These are phyloP conservation scores for Taphrina pruni DNA, from an alignment of 1,139 yeast species.

Conservation along the genomic window DNA sequence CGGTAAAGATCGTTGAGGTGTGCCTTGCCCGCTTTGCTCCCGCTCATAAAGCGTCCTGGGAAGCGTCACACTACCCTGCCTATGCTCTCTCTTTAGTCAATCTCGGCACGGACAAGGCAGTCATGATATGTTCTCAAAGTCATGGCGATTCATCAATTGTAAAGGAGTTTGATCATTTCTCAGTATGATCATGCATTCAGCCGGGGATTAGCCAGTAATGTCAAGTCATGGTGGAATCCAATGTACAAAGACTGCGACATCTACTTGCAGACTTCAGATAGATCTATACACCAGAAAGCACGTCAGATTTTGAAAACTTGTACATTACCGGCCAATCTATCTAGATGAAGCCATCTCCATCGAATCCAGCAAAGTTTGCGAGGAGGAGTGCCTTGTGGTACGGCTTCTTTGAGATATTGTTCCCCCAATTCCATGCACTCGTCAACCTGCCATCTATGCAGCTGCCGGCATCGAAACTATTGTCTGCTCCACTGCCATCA, in stretches of 20 bases:
- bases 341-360: slow-evolving; percentile 54
- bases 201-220: neutral
- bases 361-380: slow-evolving; percentile 77
- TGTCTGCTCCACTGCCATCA: slow-evolving; percentile 75
- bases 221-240: neutral
- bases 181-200: neutral
- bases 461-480: slow-evolving; percentile 77
- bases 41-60: slow-evolving; percentile 11
- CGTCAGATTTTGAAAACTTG: too few species aligned
- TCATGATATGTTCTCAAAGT: too few species aligned
- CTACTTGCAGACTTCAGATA: neutral
- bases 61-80: too few species aligned
- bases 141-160: neutral
- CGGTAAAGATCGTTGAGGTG: slow-evolving; percentile 48
- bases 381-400: slow-evolving; percentile 66
- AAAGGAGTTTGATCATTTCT: neutral
- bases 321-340: too few species aligned
- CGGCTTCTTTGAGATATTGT: slow-evolving; percentile 65
- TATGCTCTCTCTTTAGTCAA: too few species aligned
- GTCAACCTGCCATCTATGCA: slow-evolving; percentile 80
- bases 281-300: neutral
- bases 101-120: too few species aligned
- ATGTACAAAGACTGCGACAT: too few species aligned
- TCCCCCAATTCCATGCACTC: slow-evolving; percentile 81
- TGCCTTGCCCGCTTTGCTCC: slow-evolving; percentile 31